Evolutionary conservation across 2,329 filamentous ascomycete species (phyloP).

Genomic region (Fusarium tricinctum): DNA sequence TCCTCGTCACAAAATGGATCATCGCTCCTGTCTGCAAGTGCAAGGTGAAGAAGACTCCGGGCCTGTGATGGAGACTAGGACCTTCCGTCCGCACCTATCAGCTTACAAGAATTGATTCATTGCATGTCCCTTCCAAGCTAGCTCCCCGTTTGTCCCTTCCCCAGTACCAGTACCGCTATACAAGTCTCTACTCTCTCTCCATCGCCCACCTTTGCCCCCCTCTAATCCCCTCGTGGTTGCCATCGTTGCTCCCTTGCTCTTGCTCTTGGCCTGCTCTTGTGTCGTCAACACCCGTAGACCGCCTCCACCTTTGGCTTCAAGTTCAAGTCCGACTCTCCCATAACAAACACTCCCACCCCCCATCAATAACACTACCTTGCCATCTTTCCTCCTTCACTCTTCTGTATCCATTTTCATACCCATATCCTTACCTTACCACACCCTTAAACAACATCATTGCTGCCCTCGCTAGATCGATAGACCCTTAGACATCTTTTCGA

Average conservation of each 20-base stretch:
- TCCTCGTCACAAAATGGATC: constrained; percentile 27
- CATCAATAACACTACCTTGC: constrained; percentile 35
- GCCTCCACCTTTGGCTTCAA: constrained; percentile 45
- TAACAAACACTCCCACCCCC: constrained; percentile 44
- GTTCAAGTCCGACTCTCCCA: constrained; percentile 33
- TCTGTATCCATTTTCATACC: constrained; percentile 2
- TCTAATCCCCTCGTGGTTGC: constrained; percentile 23
- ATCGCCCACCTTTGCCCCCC: constrained; percentile 45
- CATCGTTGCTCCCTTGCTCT: constrained; percentile 44
- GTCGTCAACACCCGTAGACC: constrained; percentile 49
- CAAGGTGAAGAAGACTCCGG: constrained; percentile 13
- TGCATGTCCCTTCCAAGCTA: constrained; percentile 42
- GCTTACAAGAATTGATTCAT: constrained; percentile 48
- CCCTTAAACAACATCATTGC: constrained; percentile 27
- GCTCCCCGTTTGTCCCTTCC: constrained; percentile 42
- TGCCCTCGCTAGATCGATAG: constrained; percentile 37
- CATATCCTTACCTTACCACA: constrained; percentile 15
- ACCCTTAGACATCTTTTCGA: constrained; percentile 35
- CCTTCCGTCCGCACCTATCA: constrained; percentile 36
- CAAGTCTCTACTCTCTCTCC: constrained; percentile 10
- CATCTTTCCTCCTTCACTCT: constrained; percentile 29
- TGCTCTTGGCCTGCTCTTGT: constrained; percentile 29
- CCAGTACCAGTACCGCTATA: constrained; percentile 37
- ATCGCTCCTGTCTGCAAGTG: constrained; percentile 35
- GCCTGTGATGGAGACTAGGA: constrained; percentile 31